Percentiles rank a stretch among this genome's conserved stretches.
These are phyloP conservation scores for Russula brevipes DNA, from an alignment of 768 basidiomycete genomes.

Conservation along the genomic window DNA sequence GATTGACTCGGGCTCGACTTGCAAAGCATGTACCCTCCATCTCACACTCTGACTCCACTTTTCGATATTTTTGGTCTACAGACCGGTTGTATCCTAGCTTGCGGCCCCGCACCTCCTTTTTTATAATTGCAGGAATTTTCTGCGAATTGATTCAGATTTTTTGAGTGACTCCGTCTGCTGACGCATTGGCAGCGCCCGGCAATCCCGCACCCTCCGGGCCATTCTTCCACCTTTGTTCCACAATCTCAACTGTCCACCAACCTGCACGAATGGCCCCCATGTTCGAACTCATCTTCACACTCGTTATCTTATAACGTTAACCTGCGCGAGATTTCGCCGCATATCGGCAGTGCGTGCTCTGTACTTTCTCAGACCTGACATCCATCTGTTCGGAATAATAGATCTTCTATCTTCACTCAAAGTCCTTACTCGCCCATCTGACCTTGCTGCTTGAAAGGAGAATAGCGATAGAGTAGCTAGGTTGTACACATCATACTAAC, in stretches of 20 bases:
- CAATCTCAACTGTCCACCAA: background rate
- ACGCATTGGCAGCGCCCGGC: background rate
- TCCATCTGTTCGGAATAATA: background rate
- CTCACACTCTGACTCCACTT: slow-evolving; percentile 7
- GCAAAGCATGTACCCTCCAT: background rate
- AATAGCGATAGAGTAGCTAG: slow-evolving; percentile 3
- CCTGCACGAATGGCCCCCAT: background rate
- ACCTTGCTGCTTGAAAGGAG: background rate
- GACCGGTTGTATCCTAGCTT: background rate
- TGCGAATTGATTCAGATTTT: slow-evolving; percentile 14
- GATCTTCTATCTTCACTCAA: background rate
- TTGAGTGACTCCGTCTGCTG: background rate
- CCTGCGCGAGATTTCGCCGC: background rate
- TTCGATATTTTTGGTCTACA: background rate
- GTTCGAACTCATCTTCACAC: background rate
- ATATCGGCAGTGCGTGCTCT: background rate
- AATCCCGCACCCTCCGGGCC: background rate
- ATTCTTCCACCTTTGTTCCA: background rate
- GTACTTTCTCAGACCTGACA: background rate
- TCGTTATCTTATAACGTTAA: background rate
- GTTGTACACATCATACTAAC: slow-evolving; percentile 14
- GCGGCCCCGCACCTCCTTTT: background rate
- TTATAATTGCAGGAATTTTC: background rate
- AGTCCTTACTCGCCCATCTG: background rate
- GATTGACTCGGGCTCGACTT: slow-evolving; percentile 21